Conservation (phyloP, 2,329 filamentous ascomycete species). For the Cercospora sp. region DNA sequence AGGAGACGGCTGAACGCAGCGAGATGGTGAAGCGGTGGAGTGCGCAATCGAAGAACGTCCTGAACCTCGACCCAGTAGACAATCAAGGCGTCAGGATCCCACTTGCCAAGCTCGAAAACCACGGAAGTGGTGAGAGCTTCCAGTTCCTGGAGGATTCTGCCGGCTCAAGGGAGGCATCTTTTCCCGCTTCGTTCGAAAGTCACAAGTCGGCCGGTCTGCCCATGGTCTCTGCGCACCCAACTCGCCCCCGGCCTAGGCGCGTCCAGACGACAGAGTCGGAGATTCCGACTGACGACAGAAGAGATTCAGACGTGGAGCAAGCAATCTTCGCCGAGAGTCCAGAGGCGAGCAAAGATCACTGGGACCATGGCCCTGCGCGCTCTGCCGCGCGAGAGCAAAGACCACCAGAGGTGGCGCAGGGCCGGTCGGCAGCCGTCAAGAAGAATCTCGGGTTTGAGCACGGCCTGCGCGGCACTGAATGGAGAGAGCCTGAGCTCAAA, state of each 20-base stretch:
- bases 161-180: conserved; percentile 56
- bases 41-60: conserved; percentile 30
- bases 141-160: conserved; percentile 64
- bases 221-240: conserved; percentile 29
- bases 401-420: neutral
- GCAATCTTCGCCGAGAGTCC: conserved; percentile 23
- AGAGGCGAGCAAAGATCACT: neutral
- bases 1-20: conserved; percentile 20
- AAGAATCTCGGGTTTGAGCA: conserved; percentile 1
- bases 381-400: conserved; percentile 1
- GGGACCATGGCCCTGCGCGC: conserved; percentile 3
- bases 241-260: conserved; percentile 11
- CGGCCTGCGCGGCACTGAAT: neutral
- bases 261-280: conserved; percentile 6
- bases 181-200: conserved; percentile 52
- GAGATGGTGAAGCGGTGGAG: conserved; percentile 34
- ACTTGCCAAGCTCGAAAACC: conserved; percentile 46
- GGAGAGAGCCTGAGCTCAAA: conserved; percentile 1
- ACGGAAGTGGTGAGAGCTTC: conserved; percentile 63
- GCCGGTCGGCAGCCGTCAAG: neutral
- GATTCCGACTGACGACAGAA: conserved; percentile 6
- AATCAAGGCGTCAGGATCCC: conserved; percentile 33
- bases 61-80: conserved; percentile 31
- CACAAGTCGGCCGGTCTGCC: conserved; percentile 25
- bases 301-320: conserved; percentile 8